A percentile compares a stretch with the other conserved stretches of the same genome.
These are phyloP conservation scores for Staphylotrichum tortipilum DNA, from an alignment of 495 filamentous ascomycete species.

Conservation along the genomic window DNA sequence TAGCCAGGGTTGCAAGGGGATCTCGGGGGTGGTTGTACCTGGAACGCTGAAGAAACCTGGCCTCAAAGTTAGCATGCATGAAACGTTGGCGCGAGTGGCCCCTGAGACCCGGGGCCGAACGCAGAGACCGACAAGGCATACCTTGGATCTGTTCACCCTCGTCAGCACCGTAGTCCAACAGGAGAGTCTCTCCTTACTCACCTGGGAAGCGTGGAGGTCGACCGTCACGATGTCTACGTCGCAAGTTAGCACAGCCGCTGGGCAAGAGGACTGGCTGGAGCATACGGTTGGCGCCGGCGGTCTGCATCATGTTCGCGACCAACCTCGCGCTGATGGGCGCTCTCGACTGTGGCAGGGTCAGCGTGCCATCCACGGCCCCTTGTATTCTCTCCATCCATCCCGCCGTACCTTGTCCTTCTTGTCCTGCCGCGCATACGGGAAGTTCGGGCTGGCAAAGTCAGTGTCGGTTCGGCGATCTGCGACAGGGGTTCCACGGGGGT, in stretches of 20 bases:
- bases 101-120: no score
- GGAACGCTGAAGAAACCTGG: conserved; percentile 98
- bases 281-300: conserved; percentile 73
- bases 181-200: not conserved
- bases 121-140: not conserved
- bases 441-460: conserved; percentile 92
- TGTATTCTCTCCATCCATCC: not conserved
- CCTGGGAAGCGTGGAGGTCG: conserved; percentile 69
- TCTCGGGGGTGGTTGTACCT: not conserved
- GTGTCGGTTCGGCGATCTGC: conserved; percentile 36
- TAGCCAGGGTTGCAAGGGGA: not conserved
- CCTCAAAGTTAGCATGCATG: not conserved
- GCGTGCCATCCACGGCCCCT: not conserved
- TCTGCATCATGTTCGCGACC: conserved; percentile 97
- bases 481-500: not conserved
- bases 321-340: conserved; percentile 87
- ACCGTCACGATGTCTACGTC: conserved; percentile 82
- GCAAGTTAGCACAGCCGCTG: conserved; percentile 47
- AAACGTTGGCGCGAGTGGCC: no score
- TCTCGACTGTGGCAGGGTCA: conserved; percentile 28
- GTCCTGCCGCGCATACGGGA: conserved; percentile 97
- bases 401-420: conserved; percentile 78
- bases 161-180: not conserved
- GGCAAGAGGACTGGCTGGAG: not conserved
- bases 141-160: not conserved